phyloP scores from a whole-genome alignment of 1,139 yeast species.

The Candida pseudoviswanathii region DNA sequence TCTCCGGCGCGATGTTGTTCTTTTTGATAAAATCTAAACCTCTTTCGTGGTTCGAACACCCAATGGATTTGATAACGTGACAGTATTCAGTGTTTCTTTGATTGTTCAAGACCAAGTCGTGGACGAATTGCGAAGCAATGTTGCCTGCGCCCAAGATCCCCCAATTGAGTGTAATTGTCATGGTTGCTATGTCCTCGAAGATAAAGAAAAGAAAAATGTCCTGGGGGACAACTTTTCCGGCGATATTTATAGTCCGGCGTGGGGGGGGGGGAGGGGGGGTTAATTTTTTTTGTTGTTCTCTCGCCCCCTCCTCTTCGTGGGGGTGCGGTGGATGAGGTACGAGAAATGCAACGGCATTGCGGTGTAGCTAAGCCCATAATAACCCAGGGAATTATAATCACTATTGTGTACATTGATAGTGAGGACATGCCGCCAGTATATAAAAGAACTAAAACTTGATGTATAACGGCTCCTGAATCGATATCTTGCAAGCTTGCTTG shows the following conservation, averaged over 20 bases:
- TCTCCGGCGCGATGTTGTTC: constrained; percentile 15
- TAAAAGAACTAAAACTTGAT: constrained; percentile 12
- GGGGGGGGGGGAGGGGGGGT: background rate
- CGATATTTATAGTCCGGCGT: background rate
- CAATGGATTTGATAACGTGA: constrained; percentile 36
- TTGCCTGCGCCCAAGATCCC: constrained; percentile 52
- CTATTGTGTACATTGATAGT: background rate
- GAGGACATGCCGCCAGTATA: too few relatives aligned
- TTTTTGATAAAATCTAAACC: constrained; percentile 29
- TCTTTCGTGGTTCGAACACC: constrained; percentile 29
- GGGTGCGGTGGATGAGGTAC: background rate
- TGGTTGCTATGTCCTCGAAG: constrained; percentile 4
- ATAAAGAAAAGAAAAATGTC: background rate
- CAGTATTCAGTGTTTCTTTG: constrained; percentile 20
- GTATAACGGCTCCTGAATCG: constrained; percentile 29
- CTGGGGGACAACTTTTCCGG: too few relatives aligned
- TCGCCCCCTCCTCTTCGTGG: background rate
- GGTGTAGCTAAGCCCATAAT: too few relatives aligned
- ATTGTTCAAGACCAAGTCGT: constrained; percentile 37
- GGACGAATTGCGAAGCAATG: constrained; percentile 41
- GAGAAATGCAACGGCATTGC: background rate
- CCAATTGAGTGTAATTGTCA: constrained; percentile 32
- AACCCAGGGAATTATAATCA: background rate
- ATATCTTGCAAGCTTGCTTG: constrained; percentile 26
- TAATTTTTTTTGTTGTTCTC: background rate